A percentile compares a stretch with the other conserved stretches of the same genome.
These are phyloP conservation scores for Lenzites betulinus DNA, from an alignment of 768 basidiomycete genomes.

Conservation along the genomic window DNA sequence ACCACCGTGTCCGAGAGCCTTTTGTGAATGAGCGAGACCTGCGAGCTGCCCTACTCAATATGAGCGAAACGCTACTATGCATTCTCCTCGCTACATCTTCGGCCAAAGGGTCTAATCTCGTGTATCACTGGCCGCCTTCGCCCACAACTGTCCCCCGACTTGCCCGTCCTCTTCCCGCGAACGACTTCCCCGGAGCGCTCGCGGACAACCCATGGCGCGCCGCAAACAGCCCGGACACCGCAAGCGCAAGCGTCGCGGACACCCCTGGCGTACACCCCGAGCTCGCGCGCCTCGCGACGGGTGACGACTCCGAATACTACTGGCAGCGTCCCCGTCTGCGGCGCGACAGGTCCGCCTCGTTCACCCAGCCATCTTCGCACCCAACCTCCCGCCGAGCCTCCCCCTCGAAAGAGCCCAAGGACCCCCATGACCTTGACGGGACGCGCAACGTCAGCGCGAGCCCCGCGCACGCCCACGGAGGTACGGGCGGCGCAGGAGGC, in stretches of 20 bases:
- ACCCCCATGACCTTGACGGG: slow-evolving; percentile 36
- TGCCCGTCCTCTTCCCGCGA: slow-evolving; percentile 62
- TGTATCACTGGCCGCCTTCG: slow-evolving; percentile 84
- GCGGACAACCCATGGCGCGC: slow-evolving; percentile 77
- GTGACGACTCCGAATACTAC: slow-evolving; percentile 48
- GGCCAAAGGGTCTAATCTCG: slow-evolving; percentile 74
- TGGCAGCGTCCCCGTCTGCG: slow-evolving; percentile 57
- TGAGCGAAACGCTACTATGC: slow-evolving; percentile 81
- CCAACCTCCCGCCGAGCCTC: slow-evolving; percentile 54
- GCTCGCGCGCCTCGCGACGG: slow-evolving; percentile 6
- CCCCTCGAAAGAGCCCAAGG: slow-evolving; percentile 43
- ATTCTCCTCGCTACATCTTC: slow-evolving; percentile 85
- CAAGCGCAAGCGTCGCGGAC: slow-evolving; percentile 19
- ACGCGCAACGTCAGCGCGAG: slow-evolving; percentile 9
- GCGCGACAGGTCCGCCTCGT: slow-evolving; percentile 54
- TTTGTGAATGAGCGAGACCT: no score
- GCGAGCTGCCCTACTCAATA: slow-evolving; percentile 28
- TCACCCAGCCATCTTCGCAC: slow-evolving; percentile 47
- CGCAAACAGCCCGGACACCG: slow-evolving; percentile 49
- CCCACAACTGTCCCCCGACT: slow-evolving; percentile 68
- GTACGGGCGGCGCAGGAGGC: background rate
- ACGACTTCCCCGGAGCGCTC: slow-evolving; percentile 47
- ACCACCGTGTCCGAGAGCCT: background rate
- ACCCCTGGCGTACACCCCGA: slow-evolving; percentile 14
- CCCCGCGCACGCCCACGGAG: background rate